Percentiles rank a stretch among this genome's conserved stretches.
These are phyloP conservation scores for Nasturtium officinale DNA, from an alignment of 345 rosid genomes.

Conservation along the genomic window DNA sequence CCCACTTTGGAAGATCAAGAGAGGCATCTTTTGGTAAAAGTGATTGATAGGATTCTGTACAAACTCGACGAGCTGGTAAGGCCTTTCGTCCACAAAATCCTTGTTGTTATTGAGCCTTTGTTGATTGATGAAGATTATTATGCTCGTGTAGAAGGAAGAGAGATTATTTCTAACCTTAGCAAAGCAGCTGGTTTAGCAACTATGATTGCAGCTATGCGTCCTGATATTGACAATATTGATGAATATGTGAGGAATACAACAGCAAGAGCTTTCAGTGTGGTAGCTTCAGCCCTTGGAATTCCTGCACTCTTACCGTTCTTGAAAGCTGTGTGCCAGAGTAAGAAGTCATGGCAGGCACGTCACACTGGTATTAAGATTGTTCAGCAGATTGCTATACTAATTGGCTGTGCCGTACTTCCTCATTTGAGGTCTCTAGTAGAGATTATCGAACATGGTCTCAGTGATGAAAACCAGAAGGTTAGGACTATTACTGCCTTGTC, in stretches of 20 bases:
- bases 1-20: constrained; percentile 98
- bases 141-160: constrained; percentile 99
- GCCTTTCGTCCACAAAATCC: constrained; percentile 96
- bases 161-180: constrained; percentile 94
- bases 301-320: constrained; percentile 92
- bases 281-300: constrained; percentile 96
- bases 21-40: constrained; percentile 98
- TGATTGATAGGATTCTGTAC: constrained; percentile 90
- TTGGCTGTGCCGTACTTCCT: constrained; percentile 98
- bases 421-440: constrained; percentile 92
- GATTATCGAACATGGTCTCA: constrained; percentile 90
- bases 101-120: constrained; percentile 97
- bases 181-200: constrained; percentile 99
- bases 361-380: constrained; percentile 99
- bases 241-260: constrained; percentile 99
- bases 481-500: constrained; percentile 99
- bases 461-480: constrained; percentile 98
- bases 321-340: constrained; percentile 99
- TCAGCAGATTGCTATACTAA: constrained; percentile 96
- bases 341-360: constrained; percentile 99
- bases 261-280: constrained; percentile 99
- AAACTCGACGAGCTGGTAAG: constrained; percentile 96
- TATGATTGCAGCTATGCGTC: constrained; percentile 99
- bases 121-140: constrained; percentile 99
- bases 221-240: constrained; percentile 96